Evolutionary conservation across 1,284 basidiomycete genomes (phyloP).

Genomic region (Austroboletus niveus): DNA sequence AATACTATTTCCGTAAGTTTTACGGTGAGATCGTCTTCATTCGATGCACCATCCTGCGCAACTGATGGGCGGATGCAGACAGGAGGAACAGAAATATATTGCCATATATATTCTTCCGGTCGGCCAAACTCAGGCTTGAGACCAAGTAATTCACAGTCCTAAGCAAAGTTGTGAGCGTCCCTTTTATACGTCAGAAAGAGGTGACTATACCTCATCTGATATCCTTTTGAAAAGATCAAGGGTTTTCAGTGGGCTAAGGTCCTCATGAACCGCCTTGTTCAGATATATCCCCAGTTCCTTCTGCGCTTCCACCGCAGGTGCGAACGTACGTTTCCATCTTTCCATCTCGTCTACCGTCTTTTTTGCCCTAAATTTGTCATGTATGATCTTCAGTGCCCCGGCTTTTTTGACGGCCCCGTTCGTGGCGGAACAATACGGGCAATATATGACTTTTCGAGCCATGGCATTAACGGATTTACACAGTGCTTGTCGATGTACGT

Average conservation of each 20-base stretch:
- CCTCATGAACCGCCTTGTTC: constrained; percentile 88
- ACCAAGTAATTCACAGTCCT: constrained; percentile 96
- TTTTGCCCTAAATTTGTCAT: constrained; percentile 96
- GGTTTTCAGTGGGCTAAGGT: constrained; percentile 93
- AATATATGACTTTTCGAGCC: constrained; percentile 90
- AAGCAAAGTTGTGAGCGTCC: background rate
- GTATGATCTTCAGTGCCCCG: constrained; percentile 92
- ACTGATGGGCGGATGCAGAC: constrained; percentile 98
- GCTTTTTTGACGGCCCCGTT: constrained; percentile 98
- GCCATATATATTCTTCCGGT: constrained; percentile 99
- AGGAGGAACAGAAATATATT: constrained; percentile 97
- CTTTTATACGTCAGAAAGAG: background rate
- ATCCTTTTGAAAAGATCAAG: constrained; percentile 92
- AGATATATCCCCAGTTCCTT: constrained; percentile 86
- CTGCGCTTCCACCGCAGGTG: constrained; percentile 80
- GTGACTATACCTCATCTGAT: constrained; percentile 74
- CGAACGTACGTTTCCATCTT: constrained; percentile 85
- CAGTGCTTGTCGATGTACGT: constrained; percentile 84
- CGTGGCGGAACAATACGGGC: constrained; percentile 89
- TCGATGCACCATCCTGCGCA: constrained; percentile 94
- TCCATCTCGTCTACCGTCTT: constrained; percentile 91
- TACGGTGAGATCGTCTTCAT: constrained; percentile 98
- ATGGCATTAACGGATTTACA: constrained; percentile 88
- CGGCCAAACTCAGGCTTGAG: constrained; percentile 87
- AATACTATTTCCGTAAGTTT: constrained; percentile 98